A percentile compares a stretch with the other conserved stretches of the same genome.
Conservation (phyloP, 1,284 basidiomycete genomes). For the Calocybe gambosa region DNA sequence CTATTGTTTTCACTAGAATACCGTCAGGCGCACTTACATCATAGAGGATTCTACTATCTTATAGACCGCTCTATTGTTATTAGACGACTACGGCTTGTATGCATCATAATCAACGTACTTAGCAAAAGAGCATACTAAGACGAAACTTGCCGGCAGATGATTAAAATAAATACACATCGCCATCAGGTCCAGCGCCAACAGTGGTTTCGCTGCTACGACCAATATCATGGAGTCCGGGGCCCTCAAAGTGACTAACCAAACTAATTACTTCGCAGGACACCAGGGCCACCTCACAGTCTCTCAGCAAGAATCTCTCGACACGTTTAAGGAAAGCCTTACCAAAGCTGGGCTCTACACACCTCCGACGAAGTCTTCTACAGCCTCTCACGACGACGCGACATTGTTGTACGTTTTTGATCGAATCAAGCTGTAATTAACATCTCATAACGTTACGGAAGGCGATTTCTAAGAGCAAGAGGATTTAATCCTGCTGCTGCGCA, state of each 20-base stretch:
- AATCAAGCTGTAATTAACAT: not conserved
- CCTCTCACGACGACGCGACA: slow-evolving; percentile 62
- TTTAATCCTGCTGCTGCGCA: slow-evolving; percentile 59
- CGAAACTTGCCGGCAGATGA: no score
- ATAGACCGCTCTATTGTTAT: no score
- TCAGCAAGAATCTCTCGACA: slow-evolving; percentile 41
- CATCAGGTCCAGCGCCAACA: no score
- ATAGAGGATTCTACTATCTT: no score
- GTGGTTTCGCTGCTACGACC: not conserved
- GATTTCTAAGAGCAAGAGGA: slow-evolving; percentile 68
- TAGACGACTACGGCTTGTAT: no score
- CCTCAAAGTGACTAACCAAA: not conserved
- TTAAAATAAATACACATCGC: no score
- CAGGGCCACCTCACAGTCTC: slow-evolving; percentile 43
- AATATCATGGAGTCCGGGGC: not conserved
- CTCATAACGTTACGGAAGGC: slow-evolving; percentile 33
- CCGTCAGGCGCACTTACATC: no score
- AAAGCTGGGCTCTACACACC: slow-evolving; percentile 47
- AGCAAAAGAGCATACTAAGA: no score
- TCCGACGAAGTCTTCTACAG: slow-evolving; percentile 22
- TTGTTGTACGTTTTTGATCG: slow-evolving; percentile 43
- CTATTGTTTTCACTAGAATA: not conserved
- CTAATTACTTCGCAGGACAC: slow-evolving; percentile 37
- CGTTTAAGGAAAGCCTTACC: slow-evolving; percentile 48
- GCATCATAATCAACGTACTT: no score